Evolutionary conservation across 306 rosid species (phyloP), one percentile per base, ranked within the genome.

Genomic region (Prunus mume): DNA sequence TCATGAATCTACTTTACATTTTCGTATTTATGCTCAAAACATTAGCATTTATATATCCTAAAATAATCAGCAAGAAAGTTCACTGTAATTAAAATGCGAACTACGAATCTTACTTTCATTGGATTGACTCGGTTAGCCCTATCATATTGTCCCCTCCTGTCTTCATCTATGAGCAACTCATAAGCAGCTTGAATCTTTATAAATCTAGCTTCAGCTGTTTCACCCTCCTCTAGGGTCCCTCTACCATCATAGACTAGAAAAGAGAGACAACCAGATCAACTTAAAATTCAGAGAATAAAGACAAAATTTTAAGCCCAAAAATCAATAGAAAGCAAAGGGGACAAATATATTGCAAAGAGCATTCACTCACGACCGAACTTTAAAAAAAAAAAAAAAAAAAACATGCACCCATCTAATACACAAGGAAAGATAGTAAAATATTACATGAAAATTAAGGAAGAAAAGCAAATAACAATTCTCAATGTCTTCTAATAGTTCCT

Each of bases 151-250:
- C 79, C 85, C 81, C 96, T 87, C 77, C 76, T 87, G 84, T 90
- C 88, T 1, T 82, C 83, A 71, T 93, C 96, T 55, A 85, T 65
- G 38, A 92, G 93, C 85, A 95, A 79, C 83, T 95, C 98, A 80
- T 95, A 95, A 71, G 98, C 97, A 73, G 98, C 97, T 90, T 92
- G 97, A 82, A 95, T 89, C 89, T 94, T 94, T 58, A 94, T 94
- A 84, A 94, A 92, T 77, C 97, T 92, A 80, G 92, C 88, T 83
- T 89, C 98, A 57, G 97, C 91, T 55, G 97, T 95, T 86, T 95
- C 98, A 75, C 96, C 97, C 81, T 92, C 97, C 82, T 90, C 96
- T 20, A 92, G 93, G 32, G 87, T 90, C 74, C 98, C 97, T 88
- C 91, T 90, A 61, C 97, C 97, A 81, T 95, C 77, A 79, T 93